Conservation (phyloP, 2,329 filamentous ascomycete species). For the Pestalotiopsis sp. region DNA sequence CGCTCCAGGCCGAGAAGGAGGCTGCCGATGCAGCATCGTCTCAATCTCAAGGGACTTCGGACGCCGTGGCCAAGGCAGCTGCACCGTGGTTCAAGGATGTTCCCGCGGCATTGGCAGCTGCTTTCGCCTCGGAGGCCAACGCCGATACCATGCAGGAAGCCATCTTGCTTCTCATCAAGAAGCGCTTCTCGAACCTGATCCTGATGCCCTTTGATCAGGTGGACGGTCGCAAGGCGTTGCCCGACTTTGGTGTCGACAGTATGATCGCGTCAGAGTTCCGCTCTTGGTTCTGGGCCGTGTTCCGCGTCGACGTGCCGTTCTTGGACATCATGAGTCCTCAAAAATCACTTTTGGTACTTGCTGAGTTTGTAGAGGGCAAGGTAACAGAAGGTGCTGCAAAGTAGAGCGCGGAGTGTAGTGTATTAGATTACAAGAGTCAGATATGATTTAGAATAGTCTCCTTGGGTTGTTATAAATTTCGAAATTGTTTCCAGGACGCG, state of each 20-base stretch:
- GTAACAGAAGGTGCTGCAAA: too few species aligned
- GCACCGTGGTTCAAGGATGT: not conserved
- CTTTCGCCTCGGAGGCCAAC: constrained; percentile 18
- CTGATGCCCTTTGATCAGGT: constrained; percentile 18
- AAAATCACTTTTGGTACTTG: not conserved
- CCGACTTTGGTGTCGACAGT: constrained; percentile 33
- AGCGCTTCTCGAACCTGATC: constrained; percentile 19
- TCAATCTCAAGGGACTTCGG: not conserved
- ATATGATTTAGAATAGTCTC: too few species aligned
- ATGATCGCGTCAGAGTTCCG: constrained; percentile 39
- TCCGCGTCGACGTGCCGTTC: constrained; percentile 36
- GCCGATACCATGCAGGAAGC: constrained; percentile 22
- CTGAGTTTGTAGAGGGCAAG: not conserved
- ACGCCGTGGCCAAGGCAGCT: not conserved
- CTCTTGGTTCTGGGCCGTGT: constrained; percentile 33
- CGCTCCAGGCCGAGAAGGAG: constrained; percentile 9
- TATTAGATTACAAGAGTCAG: too few species aligned
- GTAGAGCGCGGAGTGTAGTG: too few species aligned
- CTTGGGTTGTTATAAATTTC: too few species aligned
- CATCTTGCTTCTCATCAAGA: constrained; percentile 10
- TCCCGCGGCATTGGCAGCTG: not conserved
- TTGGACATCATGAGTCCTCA: constrained; percentile 21
- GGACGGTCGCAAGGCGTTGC: constrained; percentile 19
- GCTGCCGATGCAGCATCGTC: not conserved
- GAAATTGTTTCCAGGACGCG: too few species aligned